phyloP scores from a whole-genome alignment of 1,284 basidiomycete species.

The Austropuccinia psidii region DNA sequence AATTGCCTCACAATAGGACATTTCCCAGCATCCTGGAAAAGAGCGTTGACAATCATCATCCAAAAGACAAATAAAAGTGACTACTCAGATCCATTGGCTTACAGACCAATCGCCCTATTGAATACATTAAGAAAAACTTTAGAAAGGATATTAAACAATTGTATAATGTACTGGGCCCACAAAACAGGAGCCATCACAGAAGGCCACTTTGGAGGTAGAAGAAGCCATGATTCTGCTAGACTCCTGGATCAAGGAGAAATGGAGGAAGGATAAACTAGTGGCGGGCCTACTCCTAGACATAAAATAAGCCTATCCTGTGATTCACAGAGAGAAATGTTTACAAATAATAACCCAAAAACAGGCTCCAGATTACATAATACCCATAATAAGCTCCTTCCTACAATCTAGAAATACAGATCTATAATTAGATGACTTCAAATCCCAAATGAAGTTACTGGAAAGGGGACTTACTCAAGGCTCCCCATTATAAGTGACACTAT shows the following conservation, averaged over 20 bases:
- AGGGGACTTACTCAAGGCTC: conserved; percentile 1
- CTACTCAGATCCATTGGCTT: background rate
- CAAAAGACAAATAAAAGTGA: background rate
- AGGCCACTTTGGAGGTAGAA: background rate
- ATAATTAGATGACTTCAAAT: background rate
- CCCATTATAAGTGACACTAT: background rate
- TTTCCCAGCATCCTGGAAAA: background rate
- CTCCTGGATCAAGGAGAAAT: background rate
- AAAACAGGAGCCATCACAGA: background rate
- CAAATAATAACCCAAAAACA: background rate
- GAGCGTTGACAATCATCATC: background rate
- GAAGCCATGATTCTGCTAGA: background rate
- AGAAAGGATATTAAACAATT: background rate
- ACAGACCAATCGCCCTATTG: background rate
- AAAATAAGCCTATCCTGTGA: background rate
- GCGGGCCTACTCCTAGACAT: background rate
- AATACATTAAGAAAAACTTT: conserved; percentile 4
- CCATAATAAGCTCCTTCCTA: background rate
- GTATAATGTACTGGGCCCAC: background rate
- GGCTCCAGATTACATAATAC: background rate
- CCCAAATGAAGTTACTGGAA: background rate
- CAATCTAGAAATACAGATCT: background rate
- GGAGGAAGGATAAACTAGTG: background rate
- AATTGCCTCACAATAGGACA: background rate
- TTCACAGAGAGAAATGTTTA: background rate